Conservation (phyloP, 2,329 filamentous ascomycete species). For the Epichloe hybrida region DNA sequence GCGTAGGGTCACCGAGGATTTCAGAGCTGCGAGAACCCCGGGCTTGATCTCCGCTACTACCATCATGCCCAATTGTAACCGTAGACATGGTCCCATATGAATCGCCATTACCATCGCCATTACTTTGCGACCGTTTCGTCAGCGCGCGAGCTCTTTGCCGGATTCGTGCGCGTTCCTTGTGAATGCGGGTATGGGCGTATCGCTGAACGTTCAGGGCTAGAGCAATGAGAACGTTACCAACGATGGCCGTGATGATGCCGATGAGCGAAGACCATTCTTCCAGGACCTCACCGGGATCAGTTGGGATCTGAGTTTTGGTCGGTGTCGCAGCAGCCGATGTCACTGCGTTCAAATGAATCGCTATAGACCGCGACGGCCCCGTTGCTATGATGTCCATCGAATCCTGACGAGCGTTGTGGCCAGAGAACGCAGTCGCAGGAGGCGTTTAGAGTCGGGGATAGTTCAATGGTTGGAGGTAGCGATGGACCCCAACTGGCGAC, state of each 20-base stretch:
- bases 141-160: constrained; percentile 41
- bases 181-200: constrained; percentile 81
- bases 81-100: constrained; percentile 22
- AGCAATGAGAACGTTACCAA: constrained; percentile 86
- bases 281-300: constrained; percentile 33
- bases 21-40: constrained; percentile 17
- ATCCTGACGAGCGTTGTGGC: constrained; percentile 1
- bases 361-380: background rate
- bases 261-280: constrained; percentile 84
- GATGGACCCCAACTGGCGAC: background rate
- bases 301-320: constrained; percentile 9
- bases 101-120: constrained; percentile 14
- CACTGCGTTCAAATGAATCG: background rate
- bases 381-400: background rate
- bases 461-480: background rate
- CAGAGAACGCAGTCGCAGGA: constrained; percentile 2
- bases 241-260: constrained; percentile 83
- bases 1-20: constrained; percentile 15
- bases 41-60: constrained; percentile 11
- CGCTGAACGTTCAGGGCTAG: constrained; percentile 92
- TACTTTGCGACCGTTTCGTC: constrained; percentile 30
- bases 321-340: background rate
- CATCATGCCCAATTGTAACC: constrained; percentile 4
- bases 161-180: constrained; percentile 51
- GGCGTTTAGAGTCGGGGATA: background rate